Percentiles rank a stretch among this genome's conserved stretches.
phyloP scores from a whole-genome alignment of 169 alveolate species.

The Besnoitia besnoiti region DNA sequence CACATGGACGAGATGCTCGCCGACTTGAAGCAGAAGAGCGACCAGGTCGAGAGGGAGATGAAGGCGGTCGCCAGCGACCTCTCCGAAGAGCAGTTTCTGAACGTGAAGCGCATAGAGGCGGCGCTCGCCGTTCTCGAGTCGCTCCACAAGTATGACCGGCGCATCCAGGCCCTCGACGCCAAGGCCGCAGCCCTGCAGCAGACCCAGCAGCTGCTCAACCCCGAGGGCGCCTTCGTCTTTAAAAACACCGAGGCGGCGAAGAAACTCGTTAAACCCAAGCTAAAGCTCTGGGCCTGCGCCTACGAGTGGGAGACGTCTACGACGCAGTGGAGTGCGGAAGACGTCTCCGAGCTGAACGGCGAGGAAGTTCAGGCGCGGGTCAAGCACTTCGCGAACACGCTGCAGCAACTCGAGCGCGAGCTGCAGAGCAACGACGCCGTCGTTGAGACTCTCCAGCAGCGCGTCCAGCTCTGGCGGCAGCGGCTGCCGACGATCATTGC shows the following conservation, averaged over 20 bases:
- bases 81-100: constrained; percentile 47
- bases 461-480: constrained; percentile 73
- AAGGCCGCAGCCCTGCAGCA: constrained; percentile 60
- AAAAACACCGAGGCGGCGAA: constrained; percentile 47
- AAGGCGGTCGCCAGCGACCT: constrained; percentile 44
- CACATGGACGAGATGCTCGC: constrained; percentile 57
- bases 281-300: constrained; percentile 54
- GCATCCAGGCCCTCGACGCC: constrained; percentile 44
- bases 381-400: constrained; percentile 36
- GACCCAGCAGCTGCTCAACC: constrained; percentile 58
- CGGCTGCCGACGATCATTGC: constrained; percentile 78
- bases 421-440: constrained; percentile 65
- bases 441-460: constrained; percentile 69
- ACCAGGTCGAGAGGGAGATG: constrained; percentile 58
- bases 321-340: neutral
- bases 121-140: constrained; percentile 35
- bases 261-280: constrained; percentile 54
- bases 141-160: constrained; percentile 6
- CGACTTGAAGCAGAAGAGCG: constrained; percentile 48
- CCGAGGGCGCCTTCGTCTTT: constrained; percentile 60
- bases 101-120: constrained; percentile 22
- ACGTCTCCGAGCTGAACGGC: constrained; percentile 24
- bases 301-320: constrained; percentile 53
- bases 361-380: constrained; percentile 48
- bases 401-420: neutral